Evolutionary conservation across 768 basidiomycete genomes (phyloP), one percentile per base, ranked within the genome.

Genomic region (Fomitopsis pulvina): DNA sequence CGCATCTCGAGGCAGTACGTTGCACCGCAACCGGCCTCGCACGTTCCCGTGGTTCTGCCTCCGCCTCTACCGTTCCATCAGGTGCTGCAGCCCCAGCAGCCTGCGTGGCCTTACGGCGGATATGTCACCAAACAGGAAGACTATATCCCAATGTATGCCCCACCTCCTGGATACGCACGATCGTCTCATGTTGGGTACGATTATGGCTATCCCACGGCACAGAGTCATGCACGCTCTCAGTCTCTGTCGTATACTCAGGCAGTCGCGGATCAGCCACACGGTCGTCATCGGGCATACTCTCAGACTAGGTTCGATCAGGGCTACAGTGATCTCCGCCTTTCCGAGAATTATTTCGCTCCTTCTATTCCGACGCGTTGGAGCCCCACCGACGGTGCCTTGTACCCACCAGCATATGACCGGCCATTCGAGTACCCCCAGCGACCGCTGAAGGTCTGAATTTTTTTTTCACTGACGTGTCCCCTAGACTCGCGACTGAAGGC

Each of bases 271-370:
- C 67, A 71, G 42, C 58, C 70, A 32, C 69, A 73, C 48, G 69
- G 72, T 53, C 83, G 81, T 54, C 60, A 70, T 54, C 80, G 78
- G 51, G 79, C 82, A 32, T 80, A 79, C 55, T 80, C 82, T 34
- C 79, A 84, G 60, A 68, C 77, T 32, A 71, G 69, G 45, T 81
- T 75, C 60, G 79, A 81, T 45, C 78, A 75, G 53, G 64, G 68
- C 48, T 73, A 72, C 60, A 71, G 71, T 53, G 75, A 81, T 50
- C 54, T 71, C 41, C 72, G 65, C 43, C 65, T 74, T 67, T 63
- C 68, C 37, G 65, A 71, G 32, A 68, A 71, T 46, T 75, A 78
- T 51, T 66, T 70, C 48, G 61, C 65, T 12, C 64, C 41, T 62
- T 68, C 20, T 34, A 29, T 7, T 48, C 47, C 41, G 49, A 53